phyloP scores from a whole-genome alignment of 1,139 yeast species.

The Protomyces macrosporus region DNA sequence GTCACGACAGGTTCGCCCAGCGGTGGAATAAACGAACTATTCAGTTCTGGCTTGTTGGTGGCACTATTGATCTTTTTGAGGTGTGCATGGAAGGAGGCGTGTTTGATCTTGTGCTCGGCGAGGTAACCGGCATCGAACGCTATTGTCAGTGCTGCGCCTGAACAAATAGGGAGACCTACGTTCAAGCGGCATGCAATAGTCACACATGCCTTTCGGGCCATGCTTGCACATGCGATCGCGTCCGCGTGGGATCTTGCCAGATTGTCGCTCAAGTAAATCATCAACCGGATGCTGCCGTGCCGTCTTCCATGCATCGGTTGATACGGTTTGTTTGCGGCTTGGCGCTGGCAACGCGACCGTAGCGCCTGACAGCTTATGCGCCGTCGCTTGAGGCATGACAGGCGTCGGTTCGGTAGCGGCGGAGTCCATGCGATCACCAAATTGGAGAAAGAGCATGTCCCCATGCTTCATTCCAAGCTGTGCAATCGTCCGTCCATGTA shows the following conservation, averaged over 20 bases:
- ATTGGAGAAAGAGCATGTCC: conserved; percentile 20
- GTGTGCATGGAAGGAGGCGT: conserved; percentile 79
- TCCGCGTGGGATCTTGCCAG: conserved; percentile 65
- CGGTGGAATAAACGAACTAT: conserved; percentile 73
- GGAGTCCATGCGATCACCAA: neutral
- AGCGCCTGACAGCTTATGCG: conserved; percentile 29
- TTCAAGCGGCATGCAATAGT: conserved; percentile 89
- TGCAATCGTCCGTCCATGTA: conserved; percentile 47
- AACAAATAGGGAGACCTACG: neutral
- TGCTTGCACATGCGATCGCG: conserved; percentile 66
- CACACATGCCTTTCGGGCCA: conserved; percentile 95
- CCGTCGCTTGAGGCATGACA: conserved; percentile 26
- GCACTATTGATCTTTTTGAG: conserved; percentile 63
- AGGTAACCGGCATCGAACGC: conserved; percentile 86
- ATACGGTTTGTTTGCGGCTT: neutral
- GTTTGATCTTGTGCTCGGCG: conserved; percentile 74
- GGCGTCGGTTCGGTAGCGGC: conserved; percentile 16
- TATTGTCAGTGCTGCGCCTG: neutral
- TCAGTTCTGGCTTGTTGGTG: conserved; percentile 33
- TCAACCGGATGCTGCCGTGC: conserved; percentile 54
- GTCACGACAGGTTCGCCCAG: conserved; percentile 63
- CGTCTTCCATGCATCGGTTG: conserved; percentile 30
- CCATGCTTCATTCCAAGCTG: conserved; percentile 50
- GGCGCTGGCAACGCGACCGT: conserved; percentile 28
- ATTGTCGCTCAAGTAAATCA: conserved; percentile 55